These are phyloP conservation scores for Metschnikowia noctiluminum DNA, from an alignment of 805 yeast genomes.

Conservation along the genomic window DNA sequence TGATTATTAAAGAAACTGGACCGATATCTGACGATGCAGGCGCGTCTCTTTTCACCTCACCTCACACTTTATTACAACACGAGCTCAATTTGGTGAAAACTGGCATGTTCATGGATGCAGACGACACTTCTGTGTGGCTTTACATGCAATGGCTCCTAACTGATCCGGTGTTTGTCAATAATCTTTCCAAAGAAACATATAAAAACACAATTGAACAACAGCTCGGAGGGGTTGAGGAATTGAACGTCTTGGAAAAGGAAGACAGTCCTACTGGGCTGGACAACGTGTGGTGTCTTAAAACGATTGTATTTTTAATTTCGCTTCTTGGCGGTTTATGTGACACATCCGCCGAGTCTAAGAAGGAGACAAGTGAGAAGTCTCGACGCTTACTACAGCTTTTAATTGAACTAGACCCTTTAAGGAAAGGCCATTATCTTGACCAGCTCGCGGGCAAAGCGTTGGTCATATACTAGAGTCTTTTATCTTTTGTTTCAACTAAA, in stretches of 20 bases:
- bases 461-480: constrained; percentile 6
- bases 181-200: constrained; percentile 27
- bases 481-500: too few relatives aligned
- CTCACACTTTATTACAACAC: constrained; percentile 37
- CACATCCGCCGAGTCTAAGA: neutral
- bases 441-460: constrained; percentile 20
- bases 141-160: constrained; percentile 77
- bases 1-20: constrained; percentile 6
- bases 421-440: constrained; percentile 57
- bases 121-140: constrained; percentile 91
- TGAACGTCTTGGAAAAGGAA: constrained; percentile 69
- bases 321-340: constrained; percentile 13
- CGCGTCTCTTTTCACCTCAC: constrained; percentile 26
- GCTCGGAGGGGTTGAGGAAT: constrained; percentile 49
- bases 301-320: constrained; percentile 46
- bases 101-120: constrained; percentile 90
- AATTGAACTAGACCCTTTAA: constrained; percentile 58
- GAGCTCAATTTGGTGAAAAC: constrained; percentile 72
- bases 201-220: constrained; percentile 43
- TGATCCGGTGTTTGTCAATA: constrained; percentile 36
- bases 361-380: constrained; percentile 28
- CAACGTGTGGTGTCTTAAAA: constrained; percentile 75
- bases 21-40: neutral
- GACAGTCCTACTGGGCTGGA: constrained; percentile 51
- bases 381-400: constrained; percentile 39